Evolutionary conservation across 768 basidiomycete species (phyloP).

Genomic region (Boletus speciosus): DNA sequence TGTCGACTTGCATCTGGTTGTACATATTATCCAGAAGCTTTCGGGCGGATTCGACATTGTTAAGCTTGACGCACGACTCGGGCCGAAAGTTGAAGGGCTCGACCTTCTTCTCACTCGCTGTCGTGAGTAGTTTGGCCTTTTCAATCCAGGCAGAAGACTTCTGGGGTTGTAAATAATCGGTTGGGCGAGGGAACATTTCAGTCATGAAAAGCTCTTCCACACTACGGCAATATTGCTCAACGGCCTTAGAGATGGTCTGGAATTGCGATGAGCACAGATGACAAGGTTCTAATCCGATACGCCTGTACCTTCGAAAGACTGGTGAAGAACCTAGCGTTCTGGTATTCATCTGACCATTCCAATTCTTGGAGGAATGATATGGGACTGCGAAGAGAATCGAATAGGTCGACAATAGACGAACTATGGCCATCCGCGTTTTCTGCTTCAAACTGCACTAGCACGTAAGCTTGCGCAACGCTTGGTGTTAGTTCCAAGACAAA

Average conservation of each 20-base stretch:
- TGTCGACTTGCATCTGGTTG: constrained; percentile 85
- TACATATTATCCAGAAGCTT: constrained; percentile 93
- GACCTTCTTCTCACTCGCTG: constrained; percentile 82
- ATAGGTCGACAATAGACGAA: constrained; percentile 96
- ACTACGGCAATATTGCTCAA: constrained; percentile 87
- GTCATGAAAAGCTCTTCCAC: constrained; percentile 87
- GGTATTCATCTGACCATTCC: constrained; percentile 89
- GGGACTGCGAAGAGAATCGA: constrained; percentile 89
- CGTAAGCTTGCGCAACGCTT: constrained; percentile 1
- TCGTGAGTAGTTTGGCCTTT: constrained; percentile 74
- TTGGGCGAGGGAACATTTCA: constrained; percentile 90
- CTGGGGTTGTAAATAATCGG: constrained; percentile 76
- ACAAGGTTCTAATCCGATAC: background rate
- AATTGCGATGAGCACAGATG: background rate
- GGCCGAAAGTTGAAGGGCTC: constrained; percentile 94
- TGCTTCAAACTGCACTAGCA: constrained; percentile 61
- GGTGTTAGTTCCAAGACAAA: constrained; percentile 28
- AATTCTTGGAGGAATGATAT: constrained; percentile 85
- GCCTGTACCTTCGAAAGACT: constrained; percentile 73
- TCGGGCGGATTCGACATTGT: constrained; percentile 93
- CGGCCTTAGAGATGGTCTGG: constrained; percentile 85
- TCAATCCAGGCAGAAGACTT: constrained; percentile 89
- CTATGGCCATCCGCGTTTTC: constrained; percentile 81
- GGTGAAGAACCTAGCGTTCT: constrained; percentile 88
- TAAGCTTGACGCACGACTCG: constrained; percentile 94